phyloP scores from a whole-genome alignment of 192 early-diverging fungal species.

The Rhizoclosmatium sp. region DNA sequence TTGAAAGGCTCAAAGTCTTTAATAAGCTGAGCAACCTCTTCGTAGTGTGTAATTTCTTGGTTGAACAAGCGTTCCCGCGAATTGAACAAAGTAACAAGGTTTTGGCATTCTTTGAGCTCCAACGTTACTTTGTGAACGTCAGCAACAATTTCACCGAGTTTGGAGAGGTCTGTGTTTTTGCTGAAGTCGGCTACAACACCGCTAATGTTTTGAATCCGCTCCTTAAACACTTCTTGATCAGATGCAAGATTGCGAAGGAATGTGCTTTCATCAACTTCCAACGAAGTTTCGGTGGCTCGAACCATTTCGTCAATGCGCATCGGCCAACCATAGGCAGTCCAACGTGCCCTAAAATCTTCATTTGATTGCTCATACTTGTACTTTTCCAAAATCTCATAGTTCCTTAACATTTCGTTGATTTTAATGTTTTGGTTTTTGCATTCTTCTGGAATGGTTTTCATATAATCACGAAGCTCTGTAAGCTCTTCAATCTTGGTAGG shows the following conservation, averaged over 20 bases:
- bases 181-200: constrained; percentile 62
- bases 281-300: constrained; percentile 48
- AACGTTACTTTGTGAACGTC: constrained; percentile 60
- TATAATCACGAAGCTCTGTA: constrained; percentile 65
- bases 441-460: constrained; percentile 63
- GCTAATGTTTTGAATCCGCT: constrained; percentile 55
- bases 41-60: constrained; percentile 64
- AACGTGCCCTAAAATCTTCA: constrained; percentile 64
- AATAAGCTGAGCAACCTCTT: constrained; percentile 58
- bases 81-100: constrained; percentile 59
- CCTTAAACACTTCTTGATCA: constrained; percentile 73
- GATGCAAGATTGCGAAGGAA: constrained; percentile 60
- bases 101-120: constrained; percentile 66
- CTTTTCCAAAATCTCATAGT: constrained; percentile 67
- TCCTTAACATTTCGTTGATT: constrained; percentile 62
- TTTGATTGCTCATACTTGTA: constrained; percentile 63
- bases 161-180: constrained; percentile 54
- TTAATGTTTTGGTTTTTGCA: constrained; percentile 45
- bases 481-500: constrained; percentile 70
- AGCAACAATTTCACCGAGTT: constrained; percentile 59
- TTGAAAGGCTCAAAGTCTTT: constrained; percentile 71
- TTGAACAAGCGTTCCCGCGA: constrained; percentile 65
- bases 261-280: constrained; percentile 59
- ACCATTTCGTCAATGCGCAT: constrained; percentile 63
- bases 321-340: constrained; percentile 65